phyloP scores from a whole-genome alignment of 371 early-diverging fungal genomes.

The Zychaea mexicana region DNA sequence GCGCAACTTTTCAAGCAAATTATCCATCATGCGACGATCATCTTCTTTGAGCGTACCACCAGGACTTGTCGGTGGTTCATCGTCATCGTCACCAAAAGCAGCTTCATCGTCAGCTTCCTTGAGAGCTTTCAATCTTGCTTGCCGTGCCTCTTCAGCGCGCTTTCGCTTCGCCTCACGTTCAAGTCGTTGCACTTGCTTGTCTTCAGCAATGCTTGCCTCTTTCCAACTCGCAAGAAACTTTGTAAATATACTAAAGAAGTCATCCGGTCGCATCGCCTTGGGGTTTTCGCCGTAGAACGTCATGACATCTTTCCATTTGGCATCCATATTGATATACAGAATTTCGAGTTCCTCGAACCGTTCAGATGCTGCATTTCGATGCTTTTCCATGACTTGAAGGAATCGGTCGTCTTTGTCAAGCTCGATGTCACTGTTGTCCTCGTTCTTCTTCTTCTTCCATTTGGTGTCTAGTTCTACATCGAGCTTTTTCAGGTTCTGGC shows the following conservation, averaged over 20 bases:
- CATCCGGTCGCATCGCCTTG: constrained; percentile 36
- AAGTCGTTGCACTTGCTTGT: constrained; percentile 23
- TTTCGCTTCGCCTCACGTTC: constrained; percentile 35
- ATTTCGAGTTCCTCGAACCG: constrained; percentile 44
- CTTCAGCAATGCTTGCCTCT: constrained; percentile 29
- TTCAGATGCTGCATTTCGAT: constrained; percentile 26
- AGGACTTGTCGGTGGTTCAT: background rate
- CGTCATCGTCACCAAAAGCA: background rate
- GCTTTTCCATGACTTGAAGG: constrained; percentile 36
- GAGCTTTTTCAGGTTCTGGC: constrained; percentile 21
- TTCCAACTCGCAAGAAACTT: constrained; percentile 29
- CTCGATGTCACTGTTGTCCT: constrained; percentile 11
- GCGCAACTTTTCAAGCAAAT: constrained; percentile 38
- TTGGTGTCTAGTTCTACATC: constrained; percentile 19
- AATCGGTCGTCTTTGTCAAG: constrained; percentile 35
- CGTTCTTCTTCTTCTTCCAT: constrained; percentile 17
- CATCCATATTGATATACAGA: constrained; percentile 48
- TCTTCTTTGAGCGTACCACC: constrained; percentile 12
- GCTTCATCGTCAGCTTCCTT: background rate
- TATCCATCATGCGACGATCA: constrained; percentile 49
- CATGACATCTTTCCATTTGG: constrained; percentile 49
- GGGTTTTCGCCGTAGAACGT: constrained; percentile 39
- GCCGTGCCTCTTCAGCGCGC: constrained; percentile 28
- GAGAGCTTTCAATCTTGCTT: constrained; percentile 14
- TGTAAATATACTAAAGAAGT: constrained; percentile 34